These are phyloP conservation scores for Pseudocercospora pini-densiflorae DNA, from an alignment of 2,329 filamentous ascomycete genomes.

Conservation along the genomic window DNA sequence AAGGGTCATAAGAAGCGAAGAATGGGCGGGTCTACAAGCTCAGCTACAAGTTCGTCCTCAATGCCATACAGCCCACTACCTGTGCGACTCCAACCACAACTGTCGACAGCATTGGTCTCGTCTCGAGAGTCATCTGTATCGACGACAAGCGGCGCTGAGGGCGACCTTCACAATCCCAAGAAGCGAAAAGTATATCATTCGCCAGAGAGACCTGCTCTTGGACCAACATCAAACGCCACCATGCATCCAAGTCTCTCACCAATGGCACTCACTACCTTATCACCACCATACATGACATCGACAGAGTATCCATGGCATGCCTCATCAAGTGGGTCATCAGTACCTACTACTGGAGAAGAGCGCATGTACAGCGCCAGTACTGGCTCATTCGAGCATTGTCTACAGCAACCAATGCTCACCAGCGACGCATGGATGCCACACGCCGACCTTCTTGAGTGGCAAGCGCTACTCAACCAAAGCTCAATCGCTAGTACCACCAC, in stretches of 20 bases:
- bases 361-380: not conserved
- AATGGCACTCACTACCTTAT: not conserved
- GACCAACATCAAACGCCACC: not conserved
- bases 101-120: not conserved
- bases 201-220: not conserved
- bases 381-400: not conserved
- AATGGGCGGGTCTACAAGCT: not conserved
- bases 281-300: not conserved
- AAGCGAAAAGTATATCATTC: not conserved
- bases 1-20: constrained; percentile 15
- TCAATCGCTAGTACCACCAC: not conserved
- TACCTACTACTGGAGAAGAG: not conserved
- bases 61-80: not conserved
- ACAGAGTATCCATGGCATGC: not conserved
- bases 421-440: constrained; percentile 4
- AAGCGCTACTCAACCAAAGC: not conserved
- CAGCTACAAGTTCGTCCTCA: not conserved
- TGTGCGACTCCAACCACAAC: not conserved
- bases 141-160: not conserved
- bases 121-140: not conserved
- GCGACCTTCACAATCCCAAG: not conserved
- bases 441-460: constrained; percentile 1
- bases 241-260: not conserved
- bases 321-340: not conserved
- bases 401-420: constrained; percentile 1